Conservation (phyloP, 169 alveolate genomes). For the Eimeria mitis region DNA sequence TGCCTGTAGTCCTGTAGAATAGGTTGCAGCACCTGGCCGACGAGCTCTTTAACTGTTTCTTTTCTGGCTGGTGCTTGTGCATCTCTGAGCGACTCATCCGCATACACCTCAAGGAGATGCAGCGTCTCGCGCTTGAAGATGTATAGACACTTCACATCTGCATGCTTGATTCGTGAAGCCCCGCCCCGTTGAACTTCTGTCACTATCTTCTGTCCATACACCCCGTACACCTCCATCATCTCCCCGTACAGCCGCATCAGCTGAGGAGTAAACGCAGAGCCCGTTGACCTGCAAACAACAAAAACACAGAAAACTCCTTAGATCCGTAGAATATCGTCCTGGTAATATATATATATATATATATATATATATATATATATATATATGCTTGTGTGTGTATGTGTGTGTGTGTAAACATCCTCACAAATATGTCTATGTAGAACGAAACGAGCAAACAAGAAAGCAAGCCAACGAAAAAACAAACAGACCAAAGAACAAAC, state of each 20-base stretch:
- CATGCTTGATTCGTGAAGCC: conserved; percentile 25
- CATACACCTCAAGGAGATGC: conserved; percentile 65
- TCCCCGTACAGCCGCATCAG: conserved; percentile 52
- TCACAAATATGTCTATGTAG: too few species aligned
- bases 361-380: too few species aligned
- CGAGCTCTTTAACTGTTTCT: conserved; percentile 48
- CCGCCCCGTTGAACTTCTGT: conserved; percentile 71
- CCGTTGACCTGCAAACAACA: conserved; percentile 68
- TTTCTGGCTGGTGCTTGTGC: background rate
- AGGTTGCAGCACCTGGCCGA: conserved; percentile 75
- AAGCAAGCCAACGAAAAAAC: too few species aligned
- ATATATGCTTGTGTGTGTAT: too few species aligned
- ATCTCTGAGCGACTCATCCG: conserved; percentile 69
- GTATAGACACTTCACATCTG: conserved; percentile 42
- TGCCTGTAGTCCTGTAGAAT: conserved; percentile 73
- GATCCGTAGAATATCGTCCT: too few species aligned
- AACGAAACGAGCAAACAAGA: too few species aligned
- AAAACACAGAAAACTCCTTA: too few species aligned
- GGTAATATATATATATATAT: background rate
- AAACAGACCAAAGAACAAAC: background rate
- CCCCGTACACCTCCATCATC: conserved; percentile 68
- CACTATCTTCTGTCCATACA: conserved; percentile 71
- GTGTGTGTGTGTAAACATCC: too few species aligned
- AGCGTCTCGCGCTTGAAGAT: conserved; percentile 70
- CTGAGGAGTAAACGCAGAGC: conserved; percentile 82